A percentile compares a stretch with the other conserved stretches of the same genome.
These are phyloP conservation scores for Vanrija humicola DNA, from an alignment of 1,284 basidiomycete genomes.

Conservation along the genomic window DNA sequence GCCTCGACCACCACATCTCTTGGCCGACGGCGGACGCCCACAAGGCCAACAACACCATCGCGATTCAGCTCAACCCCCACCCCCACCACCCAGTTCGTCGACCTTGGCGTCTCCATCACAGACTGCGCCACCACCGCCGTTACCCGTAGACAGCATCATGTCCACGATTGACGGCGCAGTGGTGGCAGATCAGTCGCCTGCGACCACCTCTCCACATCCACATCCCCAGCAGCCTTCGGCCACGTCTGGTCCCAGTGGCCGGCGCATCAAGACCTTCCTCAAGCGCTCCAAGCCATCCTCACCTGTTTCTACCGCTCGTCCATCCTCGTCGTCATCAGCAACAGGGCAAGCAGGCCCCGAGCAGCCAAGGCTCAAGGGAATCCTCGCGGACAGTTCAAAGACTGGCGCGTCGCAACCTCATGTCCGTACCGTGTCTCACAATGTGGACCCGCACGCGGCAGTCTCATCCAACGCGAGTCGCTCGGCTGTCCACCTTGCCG, in stretches of 20 bases:
- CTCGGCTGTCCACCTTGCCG: too few species aligned
- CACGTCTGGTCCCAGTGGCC: background rate
- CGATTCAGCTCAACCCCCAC: background rate
- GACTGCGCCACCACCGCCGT: background rate
- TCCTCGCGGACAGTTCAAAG: too few species aligned
- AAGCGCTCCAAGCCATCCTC: too few species aligned
- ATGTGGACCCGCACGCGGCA: too few species aligned
- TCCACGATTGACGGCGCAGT: too few species aligned
- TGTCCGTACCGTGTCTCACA: too few species aligned
- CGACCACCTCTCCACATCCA: background rate
- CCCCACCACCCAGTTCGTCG: background rate
- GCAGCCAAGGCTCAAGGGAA: too few species aligned
- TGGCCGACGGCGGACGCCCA: background rate
- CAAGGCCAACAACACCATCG: background rate
- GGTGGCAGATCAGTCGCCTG: background rate
- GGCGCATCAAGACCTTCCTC: background rate
- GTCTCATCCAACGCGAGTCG: too few species aligned
- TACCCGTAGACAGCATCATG: background rate
- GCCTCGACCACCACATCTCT: conserved; percentile 1
- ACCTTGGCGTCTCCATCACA: background rate
- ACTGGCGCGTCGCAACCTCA: too few species aligned
- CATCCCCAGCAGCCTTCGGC: background rate
- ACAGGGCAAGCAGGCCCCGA: too few species aligned
- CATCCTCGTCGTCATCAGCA: too few species aligned
- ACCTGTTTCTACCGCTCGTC: too few species aligned